Evolutionary conservation across 352 stramenopile species (phyloP).

Genomic region (Saprolegnia diclina): DNA sequence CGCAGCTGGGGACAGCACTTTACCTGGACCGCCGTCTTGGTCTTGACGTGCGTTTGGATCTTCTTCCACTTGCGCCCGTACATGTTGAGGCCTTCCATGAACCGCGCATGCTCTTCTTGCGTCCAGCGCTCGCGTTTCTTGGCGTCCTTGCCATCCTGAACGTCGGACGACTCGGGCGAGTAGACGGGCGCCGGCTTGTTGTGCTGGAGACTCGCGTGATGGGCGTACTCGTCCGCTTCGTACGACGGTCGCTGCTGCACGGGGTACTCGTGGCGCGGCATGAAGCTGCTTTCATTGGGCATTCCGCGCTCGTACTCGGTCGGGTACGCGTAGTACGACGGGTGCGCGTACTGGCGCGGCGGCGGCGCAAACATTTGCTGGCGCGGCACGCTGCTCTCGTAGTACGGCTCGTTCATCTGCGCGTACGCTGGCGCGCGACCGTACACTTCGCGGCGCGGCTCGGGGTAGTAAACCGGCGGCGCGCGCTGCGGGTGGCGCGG

Average conservation of each 20-base stretch:
- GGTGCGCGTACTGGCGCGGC: constrained; percentile 7
- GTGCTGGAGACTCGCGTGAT: background rate
- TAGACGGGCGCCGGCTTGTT: constrained; percentile 8
- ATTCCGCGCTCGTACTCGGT: background rate
- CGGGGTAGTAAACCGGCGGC: background rate
- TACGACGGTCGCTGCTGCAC: background rate
- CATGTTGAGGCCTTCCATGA: constrained; percentile 81
- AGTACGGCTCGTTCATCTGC: background rate
- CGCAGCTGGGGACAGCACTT: background rate
- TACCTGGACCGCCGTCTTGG: constrained; percentile 73
- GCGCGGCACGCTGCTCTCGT: background rate
- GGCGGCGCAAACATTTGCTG: background rate
- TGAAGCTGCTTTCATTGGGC: background rate
- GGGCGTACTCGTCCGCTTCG: constrained; percentile 3
- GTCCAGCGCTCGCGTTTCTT: constrained; percentile 67
- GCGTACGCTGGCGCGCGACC: background rate
- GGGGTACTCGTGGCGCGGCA: constrained; percentile 1
- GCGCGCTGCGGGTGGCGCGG: too few species aligned
- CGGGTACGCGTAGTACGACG: constrained; percentile 5
- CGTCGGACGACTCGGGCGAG: background rate
- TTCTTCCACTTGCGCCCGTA: constrained; percentile 87
- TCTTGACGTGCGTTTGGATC: constrained; percentile 81
- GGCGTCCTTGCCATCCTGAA: constrained; percentile 8
- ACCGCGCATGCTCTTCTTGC: constrained; percentile 71
- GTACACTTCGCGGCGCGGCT: background rate